phyloP scores from a whole-genome alignment of 441 rosid genomes.

The Corymbia calophylla region DNA sequence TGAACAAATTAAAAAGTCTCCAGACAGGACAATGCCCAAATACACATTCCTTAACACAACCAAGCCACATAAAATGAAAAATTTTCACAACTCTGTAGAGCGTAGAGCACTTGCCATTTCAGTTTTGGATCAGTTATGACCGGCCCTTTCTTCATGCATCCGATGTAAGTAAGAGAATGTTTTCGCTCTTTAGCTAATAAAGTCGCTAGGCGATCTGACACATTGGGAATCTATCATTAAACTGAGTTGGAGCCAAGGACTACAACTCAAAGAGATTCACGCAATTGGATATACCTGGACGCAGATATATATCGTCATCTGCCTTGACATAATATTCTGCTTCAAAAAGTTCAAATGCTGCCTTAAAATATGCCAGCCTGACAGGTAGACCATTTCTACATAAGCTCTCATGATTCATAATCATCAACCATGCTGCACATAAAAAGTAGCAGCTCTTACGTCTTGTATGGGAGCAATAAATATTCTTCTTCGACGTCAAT shows the following conservation, averaged over 20 bases:
- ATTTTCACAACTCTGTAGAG: background rate
- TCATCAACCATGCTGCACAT: background rate
- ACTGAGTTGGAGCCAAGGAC: background rate
- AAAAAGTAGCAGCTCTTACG: conserved; percentile 25
- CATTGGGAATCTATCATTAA: background rate
- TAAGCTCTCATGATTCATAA: background rate
- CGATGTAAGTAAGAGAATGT: conserved; percentile 51
- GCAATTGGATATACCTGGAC: conserved; percentile 46
- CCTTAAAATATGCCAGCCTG: conserved; percentile 64
- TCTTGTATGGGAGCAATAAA: conserved; percentile 57
- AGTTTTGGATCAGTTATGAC: conserved; percentile 69
- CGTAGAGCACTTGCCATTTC: conserved; percentile 40
- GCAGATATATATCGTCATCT: conserved; percentile 70
- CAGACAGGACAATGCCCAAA: background rate
- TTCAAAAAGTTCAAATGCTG: conserved; percentile 61
- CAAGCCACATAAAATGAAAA: background rate
- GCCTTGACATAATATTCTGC: conserved; percentile 78
- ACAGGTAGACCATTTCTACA: background rate
- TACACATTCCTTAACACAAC: background rate
- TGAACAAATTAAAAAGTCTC: background rate
- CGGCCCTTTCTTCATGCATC: conserved; percentile 91
- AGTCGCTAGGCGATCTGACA: conserved; percentile 68
- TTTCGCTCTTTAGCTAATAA: conserved; percentile 72
- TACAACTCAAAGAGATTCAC: background rate
- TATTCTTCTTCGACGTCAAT: conserved; percentile 68